These are phyloP conservation scores for Termitomyces bulborhizus DNA, from an alignment of 768 basidiomycete species.

Conservation along the genomic window DNA sequence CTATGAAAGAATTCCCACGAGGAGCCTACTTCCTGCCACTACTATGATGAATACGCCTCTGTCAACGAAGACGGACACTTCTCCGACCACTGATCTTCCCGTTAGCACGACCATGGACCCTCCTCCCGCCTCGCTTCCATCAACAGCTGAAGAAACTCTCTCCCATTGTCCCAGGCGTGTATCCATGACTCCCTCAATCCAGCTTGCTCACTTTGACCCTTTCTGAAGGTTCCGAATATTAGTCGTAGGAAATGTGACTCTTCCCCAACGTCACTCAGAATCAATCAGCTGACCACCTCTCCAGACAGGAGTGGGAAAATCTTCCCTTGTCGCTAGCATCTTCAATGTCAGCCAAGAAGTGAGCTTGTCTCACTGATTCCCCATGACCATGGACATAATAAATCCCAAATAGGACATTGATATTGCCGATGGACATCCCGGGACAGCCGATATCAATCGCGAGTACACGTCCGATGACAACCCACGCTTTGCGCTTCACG, in stretches of 20 bases:
- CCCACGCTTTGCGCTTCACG: not conserved
- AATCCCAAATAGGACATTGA: not conserved
- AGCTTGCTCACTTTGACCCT: not conserved
- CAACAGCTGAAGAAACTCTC: not conserved
- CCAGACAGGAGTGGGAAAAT: not conserved
- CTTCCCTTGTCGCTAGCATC: not conserved
- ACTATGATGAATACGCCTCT: not conserved
- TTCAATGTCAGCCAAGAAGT: not conserved
- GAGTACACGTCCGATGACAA: not conserved
- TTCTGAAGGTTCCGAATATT: not conserved
- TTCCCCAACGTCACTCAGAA: not conserved
- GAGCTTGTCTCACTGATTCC: not conserved
- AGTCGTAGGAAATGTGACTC: not conserved
- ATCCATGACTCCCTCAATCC: not conserved
- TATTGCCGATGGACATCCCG: not conserved
- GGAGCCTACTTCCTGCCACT: not conserved
- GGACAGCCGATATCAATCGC: not conserved
- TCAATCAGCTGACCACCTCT: not conserved
- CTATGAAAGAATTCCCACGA: not conserved
- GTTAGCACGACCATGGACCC: not conserved
- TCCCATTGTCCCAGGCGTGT: not conserved
- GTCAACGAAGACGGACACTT: not conserved
- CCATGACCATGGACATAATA: too few species aligned
- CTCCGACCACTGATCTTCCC: not conserved
- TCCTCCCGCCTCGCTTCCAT: not conserved